Conservation (phyloP, 2,329 filamentous ascomycete genomes). For the Venturia aucupariae region DNA sequence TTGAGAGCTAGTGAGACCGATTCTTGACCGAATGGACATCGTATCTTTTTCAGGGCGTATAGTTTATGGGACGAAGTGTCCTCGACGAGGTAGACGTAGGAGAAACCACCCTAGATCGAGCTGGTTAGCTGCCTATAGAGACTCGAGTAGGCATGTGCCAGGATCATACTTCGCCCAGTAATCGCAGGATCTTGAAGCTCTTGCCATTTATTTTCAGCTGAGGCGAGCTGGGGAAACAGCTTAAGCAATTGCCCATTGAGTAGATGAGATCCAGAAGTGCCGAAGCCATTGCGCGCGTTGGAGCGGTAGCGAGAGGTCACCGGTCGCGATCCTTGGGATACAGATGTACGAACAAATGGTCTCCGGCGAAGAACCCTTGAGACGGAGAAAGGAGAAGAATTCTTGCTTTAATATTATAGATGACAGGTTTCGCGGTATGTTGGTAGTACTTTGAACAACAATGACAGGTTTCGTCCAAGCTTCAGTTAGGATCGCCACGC, state of each 20-base stretch:
- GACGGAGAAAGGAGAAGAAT: background rate
- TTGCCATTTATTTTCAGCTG: slow-evolving; percentile 91
- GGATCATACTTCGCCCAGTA: slow-evolving; percentile 72
- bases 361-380: background rate
- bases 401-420: background rate
- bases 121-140: slow-evolving; percentile 8
- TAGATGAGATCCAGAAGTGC: slow-evolving; percentile 74
- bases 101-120: slow-evolving; percentile 72
- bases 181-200: slow-evolving; percentile 88
- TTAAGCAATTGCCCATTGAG: slow-evolving; percentile 88
- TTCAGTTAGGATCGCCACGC: background rate
- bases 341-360: background rate
- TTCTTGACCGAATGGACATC: slow-evolving; percentile 95
- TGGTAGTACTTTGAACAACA: background rate
- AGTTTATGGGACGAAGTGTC: slow-evolving; percentile 75
- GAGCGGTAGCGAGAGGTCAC: background rate
- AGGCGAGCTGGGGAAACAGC: slow-evolving; percentile 89
- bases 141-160: background rate
- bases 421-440: background rate
- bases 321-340: background rate
- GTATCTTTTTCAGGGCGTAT: slow-evolving; percentile 96
- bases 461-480: background rate
- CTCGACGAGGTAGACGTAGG: slow-evolving; percentile 97
- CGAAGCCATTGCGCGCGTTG: slow-evolving; percentile 13
- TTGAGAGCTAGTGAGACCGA: slow-evolving; percentile 90